Base-by-base conservation (phyloP, 2,329 filamentous ascomycete species). In the Aspergillus hortae region DNA sequence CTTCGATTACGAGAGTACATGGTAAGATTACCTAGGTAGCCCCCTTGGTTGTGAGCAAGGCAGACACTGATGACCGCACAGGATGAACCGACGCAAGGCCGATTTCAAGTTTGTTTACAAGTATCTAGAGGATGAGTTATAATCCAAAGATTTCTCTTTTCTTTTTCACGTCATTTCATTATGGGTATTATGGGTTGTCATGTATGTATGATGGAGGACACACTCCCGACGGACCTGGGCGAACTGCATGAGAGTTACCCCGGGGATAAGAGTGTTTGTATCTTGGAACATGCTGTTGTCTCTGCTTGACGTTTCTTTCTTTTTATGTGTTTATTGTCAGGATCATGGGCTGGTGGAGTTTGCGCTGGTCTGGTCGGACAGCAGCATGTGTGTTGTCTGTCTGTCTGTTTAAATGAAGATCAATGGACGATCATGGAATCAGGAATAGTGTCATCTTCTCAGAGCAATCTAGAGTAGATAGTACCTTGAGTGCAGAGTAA, bases 21-120 rank as follows among this genome's bases (percentile, higher is more conserved):
- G 94, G 94, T 96, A 76, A 74, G 88, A 42, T 38, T 14, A 3
- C 19, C 19, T 19, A 19, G 19, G 19, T 19, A 19, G 19, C 19
- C 19, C 43, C 25, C 23, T 10, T 33, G 2, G 3, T 9, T 35
- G 30, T 44, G 6, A 23, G 33, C 46, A 23, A 25, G 32, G 19
- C 17, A 56, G 51, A 52, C 48, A 56, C 55, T 60, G 46, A 60
- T 52, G 27, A 38, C 35, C 44, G 48, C 38, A 42, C 67, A 96
- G 92, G 92, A 97, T 97, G 92, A 97, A 97, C 74, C 89, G 92
- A 61, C 81, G 92, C 70, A 96, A 97, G 79, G 92, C 90, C 51
- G 92, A 97, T 72, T 97, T 97, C 80, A 95, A 95, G 76, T 97
- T 97, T 74, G 88, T 90, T 54, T 97, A 97, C 80, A 95, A 95